Base-by-base conservation (phyloP, 179 eudicot species). In the Silene coronaria region DNA sequence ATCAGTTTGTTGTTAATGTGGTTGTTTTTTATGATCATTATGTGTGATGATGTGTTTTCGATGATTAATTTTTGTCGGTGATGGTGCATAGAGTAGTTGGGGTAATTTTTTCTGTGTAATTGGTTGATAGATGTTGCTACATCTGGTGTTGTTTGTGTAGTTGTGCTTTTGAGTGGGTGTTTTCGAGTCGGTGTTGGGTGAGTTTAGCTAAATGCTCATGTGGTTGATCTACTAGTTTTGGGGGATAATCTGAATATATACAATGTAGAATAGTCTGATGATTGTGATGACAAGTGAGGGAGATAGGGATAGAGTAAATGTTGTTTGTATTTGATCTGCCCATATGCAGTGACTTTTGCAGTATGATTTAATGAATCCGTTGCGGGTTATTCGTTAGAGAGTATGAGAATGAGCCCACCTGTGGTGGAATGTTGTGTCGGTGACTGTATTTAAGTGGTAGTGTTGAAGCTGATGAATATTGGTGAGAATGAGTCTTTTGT, bases 221-320 rank as follows among this genome's bases (percentile, higher is more conserved):
- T 75, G 59, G 71, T 67, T 65, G 75, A 77, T 67, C 75, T 77
- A 57, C 62, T 67, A 32, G 51, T 72, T 24, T 68, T 71, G 55
- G 57, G 58, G 55, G 46, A 57, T 11, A 17, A 16, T 24, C 45
- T 34, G 22, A 26, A 16, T 34, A 8, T 28, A 32, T 19, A 48
- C 42, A n/a, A 71, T 26, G 74, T 53, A 7, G 42, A 51, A 51
- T 23, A 42, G 59, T 6, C 48, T 69, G 73, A 46, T 69, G 73
- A 45, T 24, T 51, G 24, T 53, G 26, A 3, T 71, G 36, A 71
- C 45, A 48, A 27, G 28, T 71, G 24, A 71, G 38, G 74, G 42
- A 8, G 22, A 70, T 70, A 16, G 2, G 42, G 24, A 26, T 21
- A 22, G 72, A 13, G n/a, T 11, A 2, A 23, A 22, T 36, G 42